Evolutionary conservation across 108 stramenopile species (phyloP), one percentile per base, ranked within the genome.

Genomic region (Cyclotella choctawhatcheeana): DNA sequence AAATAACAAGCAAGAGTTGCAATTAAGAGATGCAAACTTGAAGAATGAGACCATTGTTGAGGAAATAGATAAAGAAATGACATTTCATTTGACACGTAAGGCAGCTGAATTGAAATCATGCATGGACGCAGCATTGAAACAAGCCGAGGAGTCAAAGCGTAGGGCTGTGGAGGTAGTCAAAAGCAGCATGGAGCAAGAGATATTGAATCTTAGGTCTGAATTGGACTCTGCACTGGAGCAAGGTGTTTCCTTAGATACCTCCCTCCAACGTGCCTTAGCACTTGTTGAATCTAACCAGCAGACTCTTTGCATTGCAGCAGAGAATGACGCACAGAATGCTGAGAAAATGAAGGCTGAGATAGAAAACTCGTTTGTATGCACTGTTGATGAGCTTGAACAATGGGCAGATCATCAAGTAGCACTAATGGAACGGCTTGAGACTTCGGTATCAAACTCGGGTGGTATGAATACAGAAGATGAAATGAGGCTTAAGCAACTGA

Each of bases 141-240:
- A 59, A 20, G 69, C 69, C 20, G 69, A 69, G 33, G 58, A 69
- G n/a, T 67, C 67, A 18, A 69, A 59, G 69, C 56, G 44, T 5
- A 55, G 56, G 34, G 54, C 69, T 3, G 29, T 69, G 13, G 69
- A 69, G 45, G n/a, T 69, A 3, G 44, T 58, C 2, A 22, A 34
- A 33, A 56, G 31, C 27, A 24, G 35, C 12, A 69, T 69, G 69
- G 69, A 69, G 58, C 37, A 45, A n/a, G 69, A 69, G 69, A 18
- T 69, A 27, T 58, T 56, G 5, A n/a, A 21, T 27, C 55, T 69
- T 20, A 37, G 69, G 25, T 58, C 69, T 16, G 50, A 69, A 58
- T 45, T 69, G 25, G 58, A 69, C 16, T 26, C 26, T 20, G 69
- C 56, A 16, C 43, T 58, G 58, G 26, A 40, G 33, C 45, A 47